A percentile compares a stretch with the other conserved stretches of the same genome.
phyloP scores from a whole-genome alignment of 805 yeast species.

The Ogataea wickerhamii region DNA sequence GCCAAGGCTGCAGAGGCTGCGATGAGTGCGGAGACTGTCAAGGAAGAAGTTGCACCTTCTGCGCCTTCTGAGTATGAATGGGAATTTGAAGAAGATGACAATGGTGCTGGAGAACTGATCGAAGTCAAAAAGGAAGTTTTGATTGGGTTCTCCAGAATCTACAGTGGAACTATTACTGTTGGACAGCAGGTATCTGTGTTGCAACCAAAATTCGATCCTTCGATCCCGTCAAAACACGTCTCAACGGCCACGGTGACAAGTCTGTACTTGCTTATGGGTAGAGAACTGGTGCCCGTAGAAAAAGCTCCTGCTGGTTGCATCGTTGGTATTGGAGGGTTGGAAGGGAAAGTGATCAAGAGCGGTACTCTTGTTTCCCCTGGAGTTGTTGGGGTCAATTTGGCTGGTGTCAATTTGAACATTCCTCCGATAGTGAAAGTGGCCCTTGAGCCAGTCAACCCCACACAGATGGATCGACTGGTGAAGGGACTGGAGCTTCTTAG shows the following conservation, averaged over 20 bases:
- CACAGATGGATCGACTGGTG: slow-evolving; percentile 70
- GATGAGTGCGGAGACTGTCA: slow-evolving; percentile 30
- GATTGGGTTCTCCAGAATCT: slow-evolving; percentile 85
- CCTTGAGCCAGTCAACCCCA: slow-evolving; percentile 88
- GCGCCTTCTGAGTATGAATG: slow-evolving; percentile 26
- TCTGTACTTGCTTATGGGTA: slow-evolving; percentile 84
- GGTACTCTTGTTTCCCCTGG: slow-evolving; percentile 72
- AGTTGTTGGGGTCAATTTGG: slow-evolving; percentile 65
- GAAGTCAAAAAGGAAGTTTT: slow-evolving; percentile 54
- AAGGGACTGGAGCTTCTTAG: slow-evolving; percentile 74
- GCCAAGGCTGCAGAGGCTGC: slow-evolving; percentile 58
- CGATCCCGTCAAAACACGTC: slow-evolving; percentile 50
- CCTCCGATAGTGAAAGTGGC: slow-evolving; percentile 95
- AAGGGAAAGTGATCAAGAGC: slow-evolving; percentile 73
- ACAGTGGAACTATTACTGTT: slow-evolving; percentile 72
- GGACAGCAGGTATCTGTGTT: slow-evolving; percentile 76
- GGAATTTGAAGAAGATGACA: slow-evolving; percentile 48
- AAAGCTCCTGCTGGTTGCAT: slow-evolving; percentile 93
- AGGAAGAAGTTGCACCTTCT: slow-evolving; percentile 17
- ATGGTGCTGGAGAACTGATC: slow-evolving; percentile 39
- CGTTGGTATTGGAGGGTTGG: slow-evolving; percentile 91
- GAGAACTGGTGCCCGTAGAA: slow-evolving; percentile 74
- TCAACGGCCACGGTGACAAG: slow-evolving; percentile 60
- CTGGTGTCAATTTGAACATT: slow-evolving; percentile 69
- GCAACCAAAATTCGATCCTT: slow-evolving; percentile 85